These are phyloP conservation scores for Candida maltosa DNA, from an alignment of 805 yeast genomes.

Conservation along the genomic window DNA sequence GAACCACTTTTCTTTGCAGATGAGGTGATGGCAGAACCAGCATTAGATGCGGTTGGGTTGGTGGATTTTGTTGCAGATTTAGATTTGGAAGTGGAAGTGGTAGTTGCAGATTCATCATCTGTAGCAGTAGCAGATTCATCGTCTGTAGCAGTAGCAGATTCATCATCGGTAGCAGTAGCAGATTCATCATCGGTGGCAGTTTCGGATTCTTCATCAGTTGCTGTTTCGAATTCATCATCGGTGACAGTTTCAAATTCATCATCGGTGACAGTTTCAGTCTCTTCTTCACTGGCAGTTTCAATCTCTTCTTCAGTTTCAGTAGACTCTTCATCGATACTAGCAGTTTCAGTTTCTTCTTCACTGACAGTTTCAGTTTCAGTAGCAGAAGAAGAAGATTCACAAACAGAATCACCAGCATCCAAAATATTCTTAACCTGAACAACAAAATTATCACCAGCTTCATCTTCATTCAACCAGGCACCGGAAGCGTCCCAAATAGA, in stretches of 20 bases:
- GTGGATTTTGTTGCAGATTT: no score
- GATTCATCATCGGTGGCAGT: no score
- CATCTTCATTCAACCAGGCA: constrained; percentile 13
- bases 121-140: background rate
- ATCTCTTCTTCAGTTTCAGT: constrained; percentile 34
- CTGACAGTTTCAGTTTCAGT: constrained; percentile 16
- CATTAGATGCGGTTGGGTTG: no score
- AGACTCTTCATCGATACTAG: constrained; percentile 32
- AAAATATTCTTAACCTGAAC: constrained; percentile 16
- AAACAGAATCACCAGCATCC: constrained; percentile 4
- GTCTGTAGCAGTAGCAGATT: constrained; percentile 6
- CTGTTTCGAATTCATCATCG: no score
- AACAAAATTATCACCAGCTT: constrained; percentile 13
- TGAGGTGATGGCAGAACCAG: no score
- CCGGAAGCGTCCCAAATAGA: constrained; percentile 34
- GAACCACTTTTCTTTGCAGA: no score
- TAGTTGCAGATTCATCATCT: background rate
- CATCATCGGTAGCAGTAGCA: constrained; percentile 24
- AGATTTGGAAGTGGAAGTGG: no score
- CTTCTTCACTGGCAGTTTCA: constrained; percentile 23
- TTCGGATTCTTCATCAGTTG: no score
- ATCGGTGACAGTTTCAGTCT: constrained; percentile 25
- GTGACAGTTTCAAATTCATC: constrained; percentile 18
- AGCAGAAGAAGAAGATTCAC: constrained; percentile 9
- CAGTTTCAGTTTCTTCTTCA: constrained; percentile 22